phyloP scores from a whole-genome alignment of 345 rosid genomes.

The Salix koriyanagi region DNA sequence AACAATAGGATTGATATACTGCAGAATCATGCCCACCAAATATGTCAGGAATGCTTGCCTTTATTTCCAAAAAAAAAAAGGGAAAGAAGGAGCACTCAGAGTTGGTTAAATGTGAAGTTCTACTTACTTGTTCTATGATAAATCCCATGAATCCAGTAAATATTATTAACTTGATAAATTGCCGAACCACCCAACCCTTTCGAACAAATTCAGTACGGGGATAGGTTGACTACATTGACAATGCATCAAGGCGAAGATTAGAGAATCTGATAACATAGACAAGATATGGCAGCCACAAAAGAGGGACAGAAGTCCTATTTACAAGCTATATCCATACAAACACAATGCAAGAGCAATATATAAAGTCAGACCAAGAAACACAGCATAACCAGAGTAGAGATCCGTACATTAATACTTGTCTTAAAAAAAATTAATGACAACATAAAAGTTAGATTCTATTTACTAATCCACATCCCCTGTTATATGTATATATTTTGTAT shows the following conservation, averaged over 20 bases:
- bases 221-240: conserved; percentile 63
- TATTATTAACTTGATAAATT: conserved; percentile 70
- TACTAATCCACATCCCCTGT: no score
- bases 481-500: no score
- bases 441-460: no score
- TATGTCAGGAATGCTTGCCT: conserved; percentile 12
- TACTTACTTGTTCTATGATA: conserved; percentile 79
- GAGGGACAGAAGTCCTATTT: no score
- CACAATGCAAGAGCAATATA: no score
- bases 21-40: conserved; percentile 36
- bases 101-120: conserved; percentile 1
- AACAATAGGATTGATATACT: conserved; percentile 97
- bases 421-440: no score
- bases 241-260: conserved; percentile 3
- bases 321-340: no score
- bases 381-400: no score
- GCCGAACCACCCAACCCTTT: conserved; percentile 89
- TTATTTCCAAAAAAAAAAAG: background rate
- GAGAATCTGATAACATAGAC: background rate
- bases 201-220: conserved; percentile 76
- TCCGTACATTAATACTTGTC: no score
- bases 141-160: conserved; percentile 96
- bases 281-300: no score
- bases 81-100: background rate
- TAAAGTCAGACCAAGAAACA: no score